phyloP scores from a whole-genome alignment of 495 filamentous ascomycete species.

The Podospora anserina region DNA sequence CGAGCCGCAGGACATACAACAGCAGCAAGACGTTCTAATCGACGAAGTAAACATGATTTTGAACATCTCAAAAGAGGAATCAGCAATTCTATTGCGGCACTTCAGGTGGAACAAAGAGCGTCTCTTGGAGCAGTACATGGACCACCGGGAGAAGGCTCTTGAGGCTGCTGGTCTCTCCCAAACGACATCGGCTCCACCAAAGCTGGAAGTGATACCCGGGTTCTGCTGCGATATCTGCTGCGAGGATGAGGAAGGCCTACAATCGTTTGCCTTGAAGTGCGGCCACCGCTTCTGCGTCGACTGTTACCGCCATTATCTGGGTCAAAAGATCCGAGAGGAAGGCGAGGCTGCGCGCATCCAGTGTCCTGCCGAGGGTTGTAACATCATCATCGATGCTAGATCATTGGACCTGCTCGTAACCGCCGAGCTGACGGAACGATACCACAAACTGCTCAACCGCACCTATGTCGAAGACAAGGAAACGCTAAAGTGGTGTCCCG shows the following conservation, averaged over 20 bases:
- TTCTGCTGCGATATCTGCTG: slow-evolving; percentile 96
- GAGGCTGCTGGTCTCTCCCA: slow-evolving; percentile 80
- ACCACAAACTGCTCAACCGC: slow-evolving; percentile 79
- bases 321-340: slow-evolving; percentile 88
- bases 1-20: slow-evolving; percentile 73
- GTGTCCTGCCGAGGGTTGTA: slow-evolving; percentile 84
- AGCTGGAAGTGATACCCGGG: slow-evolving; percentile 63
- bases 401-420: slow-evolving; percentile 81
- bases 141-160: slow-evolving; percentile 68
- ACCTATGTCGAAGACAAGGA: slow-evolving; percentile 98
- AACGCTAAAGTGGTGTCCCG: slow-evolving; percentile 93
- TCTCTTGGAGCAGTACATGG: slow-evolving; percentile 93
- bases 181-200: slow-evolving; percentile 58
- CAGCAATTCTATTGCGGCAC: slow-evolving; percentile 82
- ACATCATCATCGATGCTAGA: slow-evolving; percentile 85
- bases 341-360: slow-evolving; percentile 93
- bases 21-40: slow-evolving; percentile 77
- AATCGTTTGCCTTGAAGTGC: slow-evolving; percentile 93
- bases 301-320: slow-evolving; percentile 88
- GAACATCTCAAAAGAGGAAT: slow-evolving; percentile 78
- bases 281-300: slow-evolving; percentile 92
- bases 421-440: slow-evolving; percentile 68
- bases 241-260: slow-evolving; percentile 74
- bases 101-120: slow-evolving; percentile 94
- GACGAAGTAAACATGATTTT: slow-evolving; percentile 86